Base-by-base conservation (phyloP, 2,329 filamentous ascomycete species). In the Fusarium zealandicum region DNA sequence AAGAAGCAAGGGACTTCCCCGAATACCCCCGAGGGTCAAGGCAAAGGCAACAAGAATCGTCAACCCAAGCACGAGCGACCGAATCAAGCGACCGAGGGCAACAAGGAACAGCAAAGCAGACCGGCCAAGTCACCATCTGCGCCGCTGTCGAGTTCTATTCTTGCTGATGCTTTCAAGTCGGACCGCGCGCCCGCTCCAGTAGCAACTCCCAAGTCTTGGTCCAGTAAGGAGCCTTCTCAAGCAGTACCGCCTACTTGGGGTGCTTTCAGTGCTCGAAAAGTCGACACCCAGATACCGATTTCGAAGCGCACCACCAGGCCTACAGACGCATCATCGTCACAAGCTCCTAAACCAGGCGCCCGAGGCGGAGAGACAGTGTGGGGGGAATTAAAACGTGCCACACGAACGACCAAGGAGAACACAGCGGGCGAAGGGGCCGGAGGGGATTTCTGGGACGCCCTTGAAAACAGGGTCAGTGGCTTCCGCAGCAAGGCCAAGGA, bases 151-250 rank as follows among this genome's bases (percentile, higher is more conserved):
- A 70, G 60, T 16, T 65, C 70, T 2, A 59, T 72, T 6, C 60
- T 74, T 30, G 70, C 71, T 4, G 65, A 73, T 30, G 70, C 71
- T n/a, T 68, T 74, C 58, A 72, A 64, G 42, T 62, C 67, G 38
- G 62, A 68, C 35, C 61, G 62, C 40, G 49, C 63, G 14, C 64
- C 69, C n/a, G 61, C 50, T 22, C 46, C 63, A 6, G 64, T 69
- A 8, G 55, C 59, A 20, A 68, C 69, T 5, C 68, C 70, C 3
- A 57, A 50, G 18, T 65, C 68, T 6, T 66, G 69, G 65, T 64
- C 67, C n/a, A 38, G 36, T n/a, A 43, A 32, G 31, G 46, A 61
- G 22, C 33, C 42, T 11, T 25, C 52, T 3, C 55, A 59, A 33
- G 27, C 52, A 16, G n/a, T 43, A 11, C 14, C 42, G n/a, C 27